These are phyloP conservation scores for Cordyceps fumosorosea DNA, from an alignment of 2,329 filamentous ascomycete genomes.

Conservation along the genomic window DNA sequence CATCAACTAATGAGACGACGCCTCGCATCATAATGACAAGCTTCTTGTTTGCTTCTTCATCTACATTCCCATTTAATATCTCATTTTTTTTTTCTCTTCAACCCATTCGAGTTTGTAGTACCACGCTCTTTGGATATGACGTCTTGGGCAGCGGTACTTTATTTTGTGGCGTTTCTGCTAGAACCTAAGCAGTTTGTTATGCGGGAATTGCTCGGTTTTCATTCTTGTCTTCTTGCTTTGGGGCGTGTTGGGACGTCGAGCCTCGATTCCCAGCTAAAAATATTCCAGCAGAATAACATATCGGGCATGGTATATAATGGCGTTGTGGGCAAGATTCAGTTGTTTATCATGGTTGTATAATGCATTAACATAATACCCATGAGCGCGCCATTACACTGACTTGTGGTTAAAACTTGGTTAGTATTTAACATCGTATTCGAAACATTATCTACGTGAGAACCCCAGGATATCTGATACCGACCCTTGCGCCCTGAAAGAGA, in stretches of 20 bases:
- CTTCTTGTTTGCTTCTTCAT: background rate
- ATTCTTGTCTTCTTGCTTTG: background rate
- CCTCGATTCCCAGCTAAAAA: background rate
- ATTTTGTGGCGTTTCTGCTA: slow-evolving; percentile 2
- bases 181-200: background rate
- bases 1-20: slow-evolving; percentile 22
- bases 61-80: slow-evolving; percentile 5
- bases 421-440: background rate
- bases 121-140: background rate
- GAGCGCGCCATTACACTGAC: background rate
- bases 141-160: background rate
- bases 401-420: background rate
- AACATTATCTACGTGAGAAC: background rate
- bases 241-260: background rate
- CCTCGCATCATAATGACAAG: background rate
- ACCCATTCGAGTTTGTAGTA: background rate
- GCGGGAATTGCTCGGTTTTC: background rate
- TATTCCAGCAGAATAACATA: background rate
- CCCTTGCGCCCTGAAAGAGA: background rate
- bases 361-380: background rate
- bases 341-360: slow-evolving; percentile 3
- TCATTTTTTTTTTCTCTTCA: background rate
- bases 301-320: background rate
- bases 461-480: slow-evolving; percentile 8
- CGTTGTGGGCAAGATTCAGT: background rate